Evolutionary conservation across 495 filamentous ascomycete species (phyloP).

Genomic region (Xylaria telfairii): DNA sequence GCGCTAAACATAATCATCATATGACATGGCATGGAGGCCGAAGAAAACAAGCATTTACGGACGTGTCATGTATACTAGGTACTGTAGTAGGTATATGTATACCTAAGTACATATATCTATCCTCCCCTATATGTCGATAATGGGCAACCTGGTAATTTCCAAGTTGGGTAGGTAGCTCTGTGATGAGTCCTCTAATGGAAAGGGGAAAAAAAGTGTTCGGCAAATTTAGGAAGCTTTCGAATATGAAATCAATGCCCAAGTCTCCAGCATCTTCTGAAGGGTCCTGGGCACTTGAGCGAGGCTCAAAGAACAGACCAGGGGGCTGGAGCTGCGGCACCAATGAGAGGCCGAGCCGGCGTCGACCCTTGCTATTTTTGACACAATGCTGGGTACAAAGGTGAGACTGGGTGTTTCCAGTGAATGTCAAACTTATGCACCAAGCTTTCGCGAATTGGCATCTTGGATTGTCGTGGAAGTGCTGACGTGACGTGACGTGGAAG

Average conservation of each 20-base stretch:
- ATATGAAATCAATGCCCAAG: background rate
- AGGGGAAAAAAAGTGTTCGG: background rate
- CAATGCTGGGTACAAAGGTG: conserved; percentile 24
- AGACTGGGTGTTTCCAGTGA: conserved; percentile 11
- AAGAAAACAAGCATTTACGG: background rate
- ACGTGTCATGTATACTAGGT: background rate
- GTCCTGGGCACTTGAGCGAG: background rate
- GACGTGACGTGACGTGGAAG: background rate
- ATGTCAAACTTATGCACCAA: background rate
- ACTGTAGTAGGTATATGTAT: too few species aligned
- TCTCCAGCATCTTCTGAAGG: background rate
- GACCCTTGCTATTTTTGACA: conserved; percentile 38
- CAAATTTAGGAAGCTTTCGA: background rate
- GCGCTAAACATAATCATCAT: background rate
- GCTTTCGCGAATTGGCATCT: background rate
- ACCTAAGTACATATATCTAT: background rate
- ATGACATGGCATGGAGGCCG: background rate
- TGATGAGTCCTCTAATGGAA: too few species aligned
- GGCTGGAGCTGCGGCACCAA: conserved; percentile 36
- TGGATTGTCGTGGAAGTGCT: background rate
- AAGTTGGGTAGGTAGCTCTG: background rate
- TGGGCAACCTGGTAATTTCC: background rate
- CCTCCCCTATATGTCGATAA: too few species aligned
- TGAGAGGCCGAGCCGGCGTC: conserved; percentile 15
- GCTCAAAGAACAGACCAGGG: conserved; percentile 17